Percentiles rank a stretch among this genome's conserved stretches.
Evolutionary conservation across 75 land plant genomes (phyloP).

Genomic region (Cryptomeria japonica): DNA sequence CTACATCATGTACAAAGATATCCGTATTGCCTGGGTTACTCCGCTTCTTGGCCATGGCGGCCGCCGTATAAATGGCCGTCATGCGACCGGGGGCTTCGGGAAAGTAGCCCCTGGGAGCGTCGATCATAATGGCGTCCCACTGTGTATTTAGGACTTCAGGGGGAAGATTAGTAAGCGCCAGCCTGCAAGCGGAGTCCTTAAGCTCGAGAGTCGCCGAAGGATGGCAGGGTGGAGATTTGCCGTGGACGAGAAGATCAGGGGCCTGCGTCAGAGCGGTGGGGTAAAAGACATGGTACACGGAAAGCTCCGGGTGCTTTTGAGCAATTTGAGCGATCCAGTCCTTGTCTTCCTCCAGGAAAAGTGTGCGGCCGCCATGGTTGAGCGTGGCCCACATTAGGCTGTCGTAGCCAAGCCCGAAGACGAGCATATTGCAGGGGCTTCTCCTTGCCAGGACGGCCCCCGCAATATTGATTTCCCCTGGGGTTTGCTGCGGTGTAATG

Average conservation of each 20-base stretch:
- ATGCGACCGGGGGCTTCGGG: conserved; percentile 73
- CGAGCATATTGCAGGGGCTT: conserved; percentile 80
- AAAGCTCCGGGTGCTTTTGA: conserved; percentile 28
- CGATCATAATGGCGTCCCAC: conserved; percentile 89
- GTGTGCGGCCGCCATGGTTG: conserved; percentile 72
- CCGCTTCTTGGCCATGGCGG: conserved; percentile 60
- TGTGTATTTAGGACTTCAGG: conserved; percentile 38
- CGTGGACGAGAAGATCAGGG: conserved; percentile 37
- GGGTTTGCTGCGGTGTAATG: conserved; percentile 64
- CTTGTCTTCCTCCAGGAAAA: conserved; percentile 73
- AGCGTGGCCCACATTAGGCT: conserved; percentile 68
- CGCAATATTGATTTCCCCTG: conserved; percentile 49
- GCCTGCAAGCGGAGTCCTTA: conserved; percentile 37
- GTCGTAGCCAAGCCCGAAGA: conserved; percentile 78
- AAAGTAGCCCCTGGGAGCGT: conserved; percentile 71
- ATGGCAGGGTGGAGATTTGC: conserved; percentile 25
- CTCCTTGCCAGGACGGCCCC: conserved; percentile 31
- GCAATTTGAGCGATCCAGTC: conserved; percentile 45
- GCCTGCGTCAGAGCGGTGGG: conserved; percentile 46
- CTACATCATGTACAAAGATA: conserved; percentile 76
- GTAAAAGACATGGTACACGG: conserved; percentile 42
- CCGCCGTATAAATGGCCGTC: conserved; percentile 75
- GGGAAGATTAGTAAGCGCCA: conserved; percentile 57
- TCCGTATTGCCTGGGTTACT: conserved; percentile 48
- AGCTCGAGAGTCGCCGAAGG: conserved; percentile 27